These are phyloP conservation scores for Coemansia sp. DNA, from an alignment of 192 early-diverging fungal species.

Conservation along the genomic window DNA sequence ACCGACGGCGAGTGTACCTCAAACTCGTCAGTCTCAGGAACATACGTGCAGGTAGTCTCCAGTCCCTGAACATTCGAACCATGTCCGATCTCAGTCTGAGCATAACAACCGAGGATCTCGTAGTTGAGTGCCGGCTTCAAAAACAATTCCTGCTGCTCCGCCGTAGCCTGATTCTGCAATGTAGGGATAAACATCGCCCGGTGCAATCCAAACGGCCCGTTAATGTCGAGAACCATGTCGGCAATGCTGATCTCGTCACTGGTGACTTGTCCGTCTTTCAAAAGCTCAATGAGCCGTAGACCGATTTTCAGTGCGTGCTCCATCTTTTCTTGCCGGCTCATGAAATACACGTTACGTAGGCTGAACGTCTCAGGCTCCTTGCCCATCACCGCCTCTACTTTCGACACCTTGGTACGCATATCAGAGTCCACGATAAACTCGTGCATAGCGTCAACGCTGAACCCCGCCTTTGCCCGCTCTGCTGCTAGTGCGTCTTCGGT, in stretches of 20 bases:
- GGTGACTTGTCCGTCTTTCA: constrained; percentile 42
- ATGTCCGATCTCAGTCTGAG: constrained; percentile 81
- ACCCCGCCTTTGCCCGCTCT: constrained; percentile 72
- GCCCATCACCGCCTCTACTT: constrained; percentile 64
- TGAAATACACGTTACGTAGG: constrained; percentile 71
- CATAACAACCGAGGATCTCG: constrained; percentile 85
- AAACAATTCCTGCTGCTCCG: constrained; percentile 81
- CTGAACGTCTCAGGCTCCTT: constrained; percentile 72
- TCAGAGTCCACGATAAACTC: constrained; percentile 70
- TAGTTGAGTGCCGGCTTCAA: constrained; percentile 72
- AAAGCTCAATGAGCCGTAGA: constrained; percentile 65
- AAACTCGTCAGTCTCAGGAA: constrained; percentile 85
- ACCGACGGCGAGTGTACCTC: constrained; percentile 81
- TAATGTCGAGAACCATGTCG: constrained; percentile 58
- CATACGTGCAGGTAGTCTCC: constrained; percentile 86
- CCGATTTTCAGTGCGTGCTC: constrained; percentile 65
- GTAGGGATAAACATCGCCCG: constrained; percentile 85
- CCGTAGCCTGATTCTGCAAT: constrained; percentile 70
- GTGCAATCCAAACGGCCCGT: constrained; percentile 70
- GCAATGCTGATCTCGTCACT: constrained; percentile 58
- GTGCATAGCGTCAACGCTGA: constrained; percentile 68
- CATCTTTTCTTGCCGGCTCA: constrained; percentile 73
- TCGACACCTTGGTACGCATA: constrained; percentile 62
- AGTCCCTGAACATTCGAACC: constrained; percentile 82
- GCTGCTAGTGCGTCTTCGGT: constrained; percentile 57